Base-by-base conservation (phyloP, 2,329 filamentous ascomycete species). In the Waltergamsia citrina region DNA sequence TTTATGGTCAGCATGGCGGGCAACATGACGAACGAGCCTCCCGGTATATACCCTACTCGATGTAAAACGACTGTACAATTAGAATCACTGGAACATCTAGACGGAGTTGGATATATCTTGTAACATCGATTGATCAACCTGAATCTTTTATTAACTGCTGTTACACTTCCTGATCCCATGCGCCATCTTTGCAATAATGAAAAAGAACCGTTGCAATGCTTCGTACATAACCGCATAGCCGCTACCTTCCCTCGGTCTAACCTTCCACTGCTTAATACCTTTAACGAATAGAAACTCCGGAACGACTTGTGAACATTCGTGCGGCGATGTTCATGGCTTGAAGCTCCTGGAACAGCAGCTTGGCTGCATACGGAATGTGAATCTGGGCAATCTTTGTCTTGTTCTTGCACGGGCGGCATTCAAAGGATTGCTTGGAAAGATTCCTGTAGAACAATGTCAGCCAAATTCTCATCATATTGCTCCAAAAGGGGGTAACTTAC, bases 341-440 rank as follows among this genome's bases (percentile, higher is more conserved):
- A 46, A 98, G 67, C 66, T 98, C 92, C 67, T 98, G 92, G 80
- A 98, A 98, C 33, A 98, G 76, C 32, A 98, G 71, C 67, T 98
- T 98, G 40, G 92, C 92, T 3, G 92, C 92, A 55, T 98, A 98
- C 1, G 92, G 92, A 44, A 98, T 94, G 57, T 96, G 86, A 37
- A 98, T 83, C 60, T 98, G 92, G 5, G 90, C 92, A 57, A 98
- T 96, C 66, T 85, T 87, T 43, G 90, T 95, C 74, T 96, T 96
- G 71, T 98, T 98, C 69, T 93, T 92, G 74, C 92, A 98, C 22
- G 92, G 86, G 36, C 92, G 78, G 62, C 92, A 98, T 60, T 96
- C 90, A 55, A 96, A 96, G 19, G 86, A 85, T 52, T 92, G 85
- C 62, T 94, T 94, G 50, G 88, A 90, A 39, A 98, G 74, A 67